Evolutionary conservation across 331 rosid species (phyloP).

Genomic region (Quercus phellos): DNA sequence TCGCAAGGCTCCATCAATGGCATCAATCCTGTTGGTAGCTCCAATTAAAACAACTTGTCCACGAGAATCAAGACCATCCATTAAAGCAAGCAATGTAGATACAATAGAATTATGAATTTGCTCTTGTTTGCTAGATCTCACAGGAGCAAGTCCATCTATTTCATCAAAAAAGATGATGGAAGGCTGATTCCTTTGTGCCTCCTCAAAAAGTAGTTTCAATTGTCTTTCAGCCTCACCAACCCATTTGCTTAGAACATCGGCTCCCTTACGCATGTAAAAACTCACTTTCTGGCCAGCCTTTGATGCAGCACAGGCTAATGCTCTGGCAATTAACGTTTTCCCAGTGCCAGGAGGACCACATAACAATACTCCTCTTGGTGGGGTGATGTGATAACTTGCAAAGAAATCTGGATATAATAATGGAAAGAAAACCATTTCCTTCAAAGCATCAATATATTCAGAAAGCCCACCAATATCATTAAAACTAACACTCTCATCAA

Average conservation of each 20-base stretch:
- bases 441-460: conserved; percentile 80
- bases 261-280: conserved; percentile 99
- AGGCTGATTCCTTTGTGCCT: conserved; percentile 97
- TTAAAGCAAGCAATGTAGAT: conserved; percentile 96
- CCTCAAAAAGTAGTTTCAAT: conserved; percentile 93
- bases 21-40: conserved; percentile 97
- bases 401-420: conserved; percentile 93
- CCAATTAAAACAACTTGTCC: conserved; percentile 98
- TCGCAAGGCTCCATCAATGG: conserved; percentile 96
- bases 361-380: conserved; percentile 95
- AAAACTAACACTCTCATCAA: conserved; percentile 91
- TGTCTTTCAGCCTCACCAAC: conserved; percentile 99
- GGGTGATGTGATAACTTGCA: conserved; percentile 92
- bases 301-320: conserved; percentile 96
- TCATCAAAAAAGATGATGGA: conserved; percentile 97
- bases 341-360: conserved; percentile 99
- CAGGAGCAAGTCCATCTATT: conserved; percentile 98
- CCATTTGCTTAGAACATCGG: conserved; percentile 97
- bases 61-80: conserved; percentile 99
- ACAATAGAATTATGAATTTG: conserved; percentile 99
- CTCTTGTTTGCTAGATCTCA: conserved; percentile 97
- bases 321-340: conserved; percentile 91
- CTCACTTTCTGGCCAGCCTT: conserved; percentile 99
- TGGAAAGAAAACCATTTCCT: conserved; percentile 99
- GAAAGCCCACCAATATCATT: conserved; percentile 97